These are phyloP conservation scores for Nicotiana tomentosiformis DNA, from an alignment of 257 asterid genomes.

Conservation along the genomic window DNA sequence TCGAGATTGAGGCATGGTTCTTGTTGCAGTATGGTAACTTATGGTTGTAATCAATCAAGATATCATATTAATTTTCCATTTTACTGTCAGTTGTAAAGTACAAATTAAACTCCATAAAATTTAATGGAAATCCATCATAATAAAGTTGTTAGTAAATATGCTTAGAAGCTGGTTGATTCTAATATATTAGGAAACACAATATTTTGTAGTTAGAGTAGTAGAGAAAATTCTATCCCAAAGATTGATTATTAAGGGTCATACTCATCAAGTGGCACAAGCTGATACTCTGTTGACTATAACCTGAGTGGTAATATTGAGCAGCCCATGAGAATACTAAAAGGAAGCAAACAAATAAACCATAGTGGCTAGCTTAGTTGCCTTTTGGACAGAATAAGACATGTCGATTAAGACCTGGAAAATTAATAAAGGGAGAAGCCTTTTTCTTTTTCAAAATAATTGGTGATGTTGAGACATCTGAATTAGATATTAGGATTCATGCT, in stretches of 20 bases:
- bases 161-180: too few species aligned
- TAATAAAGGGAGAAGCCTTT: neutral
- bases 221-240: neutral
- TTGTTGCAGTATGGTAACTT: neutral
- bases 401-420: constrained; percentile 17
- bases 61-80: neutral
- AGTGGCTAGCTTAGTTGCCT: constrained; percentile 18
- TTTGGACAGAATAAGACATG: constrained; percentile 36
- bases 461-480: constrained; percentile 4
- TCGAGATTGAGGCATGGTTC: neutral
- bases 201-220: too few species aligned
- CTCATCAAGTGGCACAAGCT: constrained; percentile 35
- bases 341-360: constrained; percentile 21
- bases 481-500: neutral
- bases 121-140: too few species aligned
- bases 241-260: constrained; percentile 16
- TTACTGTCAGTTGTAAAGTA: neutral
- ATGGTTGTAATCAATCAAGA: neutral
- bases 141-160: too few species aligned
- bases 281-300: constrained; percentile 10
- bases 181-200: too few species aligned
- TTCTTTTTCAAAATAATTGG: neutral
- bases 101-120: neutral
- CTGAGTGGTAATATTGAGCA: constrained; percentile 14
- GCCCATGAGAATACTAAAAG: constrained; percentile 17